A percentile compares a stretch with the other conserved stretches of the same genome.
phyloP scores from a whole-genome alignment of 2,329 filamentous ascomycete species.

The Xylaria sp. region DNA sequence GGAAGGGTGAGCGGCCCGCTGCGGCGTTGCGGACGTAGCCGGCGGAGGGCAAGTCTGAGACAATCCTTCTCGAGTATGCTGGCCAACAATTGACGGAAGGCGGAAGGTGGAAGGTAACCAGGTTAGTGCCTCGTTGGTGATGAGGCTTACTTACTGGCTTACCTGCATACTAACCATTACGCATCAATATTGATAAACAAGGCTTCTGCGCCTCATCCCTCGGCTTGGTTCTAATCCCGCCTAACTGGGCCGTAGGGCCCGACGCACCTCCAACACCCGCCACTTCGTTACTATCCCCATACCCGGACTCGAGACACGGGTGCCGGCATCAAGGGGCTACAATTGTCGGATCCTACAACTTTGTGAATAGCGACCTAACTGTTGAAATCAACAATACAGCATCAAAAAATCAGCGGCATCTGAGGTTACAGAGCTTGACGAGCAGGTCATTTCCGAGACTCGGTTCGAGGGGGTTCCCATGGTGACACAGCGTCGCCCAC shows the following conservation, averaged over 20 bases:
- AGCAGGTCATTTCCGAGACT: conserved; percentile 24
- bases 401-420: neutral
- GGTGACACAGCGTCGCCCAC: conserved; percentile 27
- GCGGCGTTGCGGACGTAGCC: conserved; percentile 4
- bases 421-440: neutral
- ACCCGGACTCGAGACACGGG: conserved; percentile 14
- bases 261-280: neutral
- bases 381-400: neutral
- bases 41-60: conserved; percentile 21
- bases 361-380: neutral
- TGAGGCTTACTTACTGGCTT: conserved; percentile 23
- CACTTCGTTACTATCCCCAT: neutral
- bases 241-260: neutral
- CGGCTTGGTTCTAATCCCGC: conserved; percentile 6
- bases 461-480: conserved; percentile 4
- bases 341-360: conserved; percentile 3
- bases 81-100: conserved; percentile 2
- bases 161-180: conserved; percentile 24
- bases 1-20: conserved; percentile 6
- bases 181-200: conserved; percentile 1
- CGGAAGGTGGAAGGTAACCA: conserved; percentile 5
- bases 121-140: conserved; percentile 14
- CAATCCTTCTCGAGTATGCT: conserved; percentile 8
- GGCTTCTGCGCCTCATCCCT: conserved; percentile 20
- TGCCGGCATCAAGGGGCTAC: conserved; percentile 13